A percentile compares a stretch with the other conserved stretches of the same genome.
phyloP scores from a whole-genome alignment of 2,329 filamentous ascomycete genomes.

The Elsinoe arachidis region DNA sequence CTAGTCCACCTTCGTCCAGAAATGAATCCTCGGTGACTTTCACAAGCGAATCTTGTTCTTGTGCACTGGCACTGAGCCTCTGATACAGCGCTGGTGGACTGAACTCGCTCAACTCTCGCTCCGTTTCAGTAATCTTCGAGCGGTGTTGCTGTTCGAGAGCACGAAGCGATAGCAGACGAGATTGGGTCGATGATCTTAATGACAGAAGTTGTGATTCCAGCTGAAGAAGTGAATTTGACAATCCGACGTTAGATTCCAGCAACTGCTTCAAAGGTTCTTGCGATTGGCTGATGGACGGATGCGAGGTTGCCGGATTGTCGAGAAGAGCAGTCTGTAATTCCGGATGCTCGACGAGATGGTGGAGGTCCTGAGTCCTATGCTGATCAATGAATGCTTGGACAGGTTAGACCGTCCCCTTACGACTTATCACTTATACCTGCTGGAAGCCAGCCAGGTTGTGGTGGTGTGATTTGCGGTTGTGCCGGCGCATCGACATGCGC shows the following conservation, averaged over 20 bases:
- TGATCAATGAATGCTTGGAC: slow-evolving; percentile 15
- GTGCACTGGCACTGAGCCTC: slow-evolving; percentile 63
- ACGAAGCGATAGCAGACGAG: slow-evolving; percentile 72
- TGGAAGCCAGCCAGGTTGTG: slow-evolving; percentile 68
- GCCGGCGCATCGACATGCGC: neutral
- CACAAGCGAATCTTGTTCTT: slow-evolving; percentile 76
- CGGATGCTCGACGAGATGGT: slow-evolving; percentile 56
- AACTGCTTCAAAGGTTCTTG: slow-evolving; percentile 56
- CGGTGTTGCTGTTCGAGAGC: slow-evolving; percentile 89
- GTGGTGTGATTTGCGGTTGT: slow-evolving; percentile 21
- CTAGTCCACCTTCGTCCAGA: slow-evolving; percentile 55
- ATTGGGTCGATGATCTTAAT: slow-evolving; percentile 64
- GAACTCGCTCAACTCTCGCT: slow-evolving; percentile 73
- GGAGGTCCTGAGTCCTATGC: slow-evolving; percentile 67
- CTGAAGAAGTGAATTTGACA: slow-evolving; percentile 55
- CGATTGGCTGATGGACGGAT: slow-evolving; percentile 61
- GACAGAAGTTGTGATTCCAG: slow-evolving; percentile 51
- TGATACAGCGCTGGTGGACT: slow-evolving; percentile 81
- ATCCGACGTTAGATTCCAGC: slow-evolving; percentile 60
- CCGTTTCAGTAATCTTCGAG: slow-evolving; percentile 81
- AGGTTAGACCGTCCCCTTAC: slow-evolving; percentile 42
- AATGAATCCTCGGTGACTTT: slow-evolving; percentile 87
- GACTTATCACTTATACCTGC: slow-evolving; percentile 69
- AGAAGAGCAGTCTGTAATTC: slow-evolving; percentile 66
- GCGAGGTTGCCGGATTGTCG: slow-evolving; percentile 55